phyloP scores from a whole-genome alignment of 805 yeast genomes.

The Metschnikowia drakensbergensis region DNA sequence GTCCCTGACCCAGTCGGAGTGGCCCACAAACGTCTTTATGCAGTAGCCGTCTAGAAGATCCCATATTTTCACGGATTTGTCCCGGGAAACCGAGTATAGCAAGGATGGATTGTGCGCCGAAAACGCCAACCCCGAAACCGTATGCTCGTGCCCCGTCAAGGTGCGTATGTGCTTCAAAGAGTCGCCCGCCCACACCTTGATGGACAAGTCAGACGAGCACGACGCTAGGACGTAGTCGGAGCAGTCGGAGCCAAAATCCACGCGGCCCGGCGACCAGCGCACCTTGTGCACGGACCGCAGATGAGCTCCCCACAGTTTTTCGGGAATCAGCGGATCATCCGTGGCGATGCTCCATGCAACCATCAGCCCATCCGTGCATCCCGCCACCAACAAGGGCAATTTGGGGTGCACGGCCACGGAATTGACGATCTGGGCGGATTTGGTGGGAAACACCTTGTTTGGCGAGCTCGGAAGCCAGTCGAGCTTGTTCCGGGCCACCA shows the following conservation, averaged over 20 bases:
- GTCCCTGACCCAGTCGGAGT: constrained; percentile 83
- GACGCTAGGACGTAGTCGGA: constrained; percentile 40
- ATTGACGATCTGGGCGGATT: constrained; percentile 52
- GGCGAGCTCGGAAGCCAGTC: constrained; percentile 62
- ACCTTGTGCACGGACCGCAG: constrained; percentile 62
- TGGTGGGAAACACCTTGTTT: constrained; percentile 48
- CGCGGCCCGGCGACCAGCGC: constrained; percentile 46
- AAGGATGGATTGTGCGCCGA: constrained; percentile 43
- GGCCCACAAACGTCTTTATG: constrained; percentile 64
- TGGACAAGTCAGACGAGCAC: constrained; percentile 49
- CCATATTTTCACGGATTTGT: constrained; percentile 60
- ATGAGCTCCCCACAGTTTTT: constrained; percentile 67
- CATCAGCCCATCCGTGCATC: constrained; percentile 69
- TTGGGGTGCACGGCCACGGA: constrained; percentile 69
- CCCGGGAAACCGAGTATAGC: constrained; percentile 62
- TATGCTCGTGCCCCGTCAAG: constrained; percentile 82
- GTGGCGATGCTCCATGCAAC: constrained; percentile 62
- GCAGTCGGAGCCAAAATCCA: constrained; percentile 21
- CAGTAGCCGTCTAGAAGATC: constrained; percentile 67
- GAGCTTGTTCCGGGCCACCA: constrained; percentile 25
- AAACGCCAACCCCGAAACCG: constrained; percentile 63
- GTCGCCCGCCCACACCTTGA: constrained; percentile 71
- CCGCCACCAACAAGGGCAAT: constrained; percentile 62
- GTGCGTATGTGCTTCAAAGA: constrained; percentile 53
- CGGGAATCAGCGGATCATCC: constrained; percentile 57